A percentile compares a stretch with the other conserved stretches of the same genome.
These are phyloP conservation scores for Acacia concinna DNA, from an alignment of 331 rosid genomes.

Conservation along the genomic window DNA sequence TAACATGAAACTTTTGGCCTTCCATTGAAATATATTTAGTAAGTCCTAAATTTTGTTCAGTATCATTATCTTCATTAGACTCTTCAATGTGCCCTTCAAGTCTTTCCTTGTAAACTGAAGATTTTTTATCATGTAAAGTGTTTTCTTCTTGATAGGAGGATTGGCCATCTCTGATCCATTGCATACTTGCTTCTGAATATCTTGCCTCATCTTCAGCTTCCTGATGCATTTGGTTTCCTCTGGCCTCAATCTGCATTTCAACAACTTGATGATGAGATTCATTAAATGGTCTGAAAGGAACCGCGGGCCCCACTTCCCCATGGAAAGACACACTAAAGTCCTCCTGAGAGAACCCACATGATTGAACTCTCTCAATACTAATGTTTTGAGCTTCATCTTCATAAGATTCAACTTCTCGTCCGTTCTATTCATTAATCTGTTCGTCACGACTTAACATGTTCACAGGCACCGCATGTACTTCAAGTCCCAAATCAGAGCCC, in stretches of 20 bases:
- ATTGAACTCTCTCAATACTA: slow-evolving; percentile 19
- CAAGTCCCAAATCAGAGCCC: slow-evolving; percentile 16
- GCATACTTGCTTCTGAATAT: slow-evolving; percentile 30
- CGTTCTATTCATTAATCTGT: slow-evolving; percentile 29
- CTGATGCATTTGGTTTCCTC: slow-evolving; percentile 24
- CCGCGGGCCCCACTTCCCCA: slow-evolving; percentile 22
- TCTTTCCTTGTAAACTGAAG: slow-evolving; percentile 17
- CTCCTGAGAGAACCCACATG: slow-evolving; percentile 26
- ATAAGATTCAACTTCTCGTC: background rate
- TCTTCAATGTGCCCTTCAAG: slow-evolving; percentile 18
- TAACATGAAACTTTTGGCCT: slow-evolving; percentile 18
- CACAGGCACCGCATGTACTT: slow-evolving; percentile 22
- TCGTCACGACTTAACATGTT: slow-evolving; percentile 29
- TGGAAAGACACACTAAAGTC: slow-evolving; percentile 20
- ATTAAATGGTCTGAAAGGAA: slow-evolving; percentile 10
- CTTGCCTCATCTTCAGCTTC: slow-evolving; percentile 19
- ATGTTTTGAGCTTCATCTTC: slow-evolving; percentile 23
- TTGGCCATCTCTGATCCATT: slow-evolving; percentile 32
- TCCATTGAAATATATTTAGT: slow-evolving; percentile 26
- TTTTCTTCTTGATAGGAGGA: slow-evolving; percentile 25
- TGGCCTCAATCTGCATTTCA: slow-evolving; percentile 8
- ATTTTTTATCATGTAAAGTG: slow-evolving; percentile 26
- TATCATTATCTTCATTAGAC: slow-evolving; percentile 34
- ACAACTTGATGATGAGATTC: slow-evolving; percentile 34
- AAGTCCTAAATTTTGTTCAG: slow-evolving; percentile 6